Evolutionary conservation across 1,139 yeast species (phyloP).

Genomic region (Candida buenavistaensis): DNA sequence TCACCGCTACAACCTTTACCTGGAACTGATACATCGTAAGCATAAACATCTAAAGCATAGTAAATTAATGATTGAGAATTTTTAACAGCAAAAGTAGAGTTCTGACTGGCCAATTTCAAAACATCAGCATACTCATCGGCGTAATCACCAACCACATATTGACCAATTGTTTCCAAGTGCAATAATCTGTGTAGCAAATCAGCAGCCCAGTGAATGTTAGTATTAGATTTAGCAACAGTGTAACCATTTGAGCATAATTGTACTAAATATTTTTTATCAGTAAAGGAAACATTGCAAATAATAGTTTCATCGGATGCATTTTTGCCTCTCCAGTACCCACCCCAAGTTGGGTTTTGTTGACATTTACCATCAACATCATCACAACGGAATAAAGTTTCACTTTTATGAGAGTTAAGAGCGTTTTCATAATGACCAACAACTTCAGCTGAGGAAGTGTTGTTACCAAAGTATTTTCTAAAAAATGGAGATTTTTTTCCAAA

Average conservation of each 20-base stretch:
- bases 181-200: conserved; percentile 24
- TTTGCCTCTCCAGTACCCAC: conserved; percentile 38
- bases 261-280: conserved; percentile 16
- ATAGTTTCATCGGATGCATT: conserved; percentile 30
- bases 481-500: conserved; percentile 23
- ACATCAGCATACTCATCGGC: conserved; percentile 23
- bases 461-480: conserved; percentile 28
- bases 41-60: conserved; percentile 23
- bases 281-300: conserved; percentile 22
- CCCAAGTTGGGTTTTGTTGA: conserved; percentile 26
- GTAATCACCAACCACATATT: conserved; percentile 20
- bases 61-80: conserved; percentile 19
- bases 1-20: conserved; percentile 21
- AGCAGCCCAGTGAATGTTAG: conserved; percentile 17
- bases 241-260: conserved; percentile 23
- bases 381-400: conserved; percentile 29
- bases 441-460: conserved; percentile 24
- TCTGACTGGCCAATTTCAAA: conserved; percentile 19
- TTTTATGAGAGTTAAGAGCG: conserved; percentile 27
- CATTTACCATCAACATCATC: conserved; percentile 36
- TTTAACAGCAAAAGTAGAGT: conserved; percentile 16
- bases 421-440: conserved; percentile 32
- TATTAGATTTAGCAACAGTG: conserved; percentile 17
- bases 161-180: conserved; percentile 23
- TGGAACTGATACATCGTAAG: conserved; percentile 22